Conservation (phyloP, 306 rosid genomes). For the Phaseolus lunatus region DNA sequence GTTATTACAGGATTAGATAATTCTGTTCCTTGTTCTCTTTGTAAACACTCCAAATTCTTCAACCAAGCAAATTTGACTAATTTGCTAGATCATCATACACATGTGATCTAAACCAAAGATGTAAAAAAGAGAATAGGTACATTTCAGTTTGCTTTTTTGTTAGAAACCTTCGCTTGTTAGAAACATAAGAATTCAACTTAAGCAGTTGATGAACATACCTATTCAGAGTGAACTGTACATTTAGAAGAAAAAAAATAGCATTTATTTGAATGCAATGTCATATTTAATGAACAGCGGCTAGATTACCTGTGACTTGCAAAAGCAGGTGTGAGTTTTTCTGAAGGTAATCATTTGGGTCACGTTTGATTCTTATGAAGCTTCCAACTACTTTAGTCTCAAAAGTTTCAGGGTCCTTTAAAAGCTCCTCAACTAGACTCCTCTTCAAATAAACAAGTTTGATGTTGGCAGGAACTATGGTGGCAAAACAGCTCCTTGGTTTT, state of each 20-base stretch:
- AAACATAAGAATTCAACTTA: constrained; percentile 32
- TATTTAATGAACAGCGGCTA: constrained; percentile 16
- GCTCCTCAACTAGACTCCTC: constrained; percentile 66
- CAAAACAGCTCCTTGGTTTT: constrained; percentile 68
- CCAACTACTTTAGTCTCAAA: constrained; percentile 76
- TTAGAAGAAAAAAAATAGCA: constrained; percentile 26
- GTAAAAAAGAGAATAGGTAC: neutral
- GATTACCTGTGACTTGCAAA: constrained; percentile 74
- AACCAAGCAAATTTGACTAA: constrained; percentile 2
- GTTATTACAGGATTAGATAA: constrained; percentile 10
- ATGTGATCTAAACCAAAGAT: neutral
- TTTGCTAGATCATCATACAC: neutral
- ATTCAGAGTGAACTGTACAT: constrained; percentile 18
- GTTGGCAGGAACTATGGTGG: constrained; percentile 69
- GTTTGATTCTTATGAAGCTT: constrained; percentile 74
- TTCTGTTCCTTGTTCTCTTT: constrained; percentile 24
- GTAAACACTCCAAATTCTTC: constrained; percentile 3
- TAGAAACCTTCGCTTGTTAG: constrained; percentile 18
- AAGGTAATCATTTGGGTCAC: constrained; percentile 81
- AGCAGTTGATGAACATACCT: constrained; percentile 19
- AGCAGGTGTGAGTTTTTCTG: constrained; percentile 85
- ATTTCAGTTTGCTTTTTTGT: neutral
- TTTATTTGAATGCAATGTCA: constrained; percentile 26
- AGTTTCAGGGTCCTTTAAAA: constrained; percentile 60
- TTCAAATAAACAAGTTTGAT: constrained; percentile 74